Base-by-base conservation (phyloP, 441 rosid genomes). In the Syzygium malaccense region DNA sequence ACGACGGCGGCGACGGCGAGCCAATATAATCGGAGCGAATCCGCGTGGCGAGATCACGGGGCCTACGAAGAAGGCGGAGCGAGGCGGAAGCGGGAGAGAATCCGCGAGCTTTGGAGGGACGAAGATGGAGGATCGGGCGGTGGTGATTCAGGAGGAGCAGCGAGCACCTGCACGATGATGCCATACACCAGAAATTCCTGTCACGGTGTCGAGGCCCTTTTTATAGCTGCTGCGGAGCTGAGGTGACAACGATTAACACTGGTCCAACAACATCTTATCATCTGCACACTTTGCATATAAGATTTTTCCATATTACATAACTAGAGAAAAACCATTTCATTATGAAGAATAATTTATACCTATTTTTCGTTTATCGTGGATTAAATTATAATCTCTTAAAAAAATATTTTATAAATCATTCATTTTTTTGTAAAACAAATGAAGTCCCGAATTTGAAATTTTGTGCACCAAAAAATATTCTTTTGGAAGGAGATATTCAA, bases 1-100 rank as follows among this genome's bases (percentile, higher is more conserved):
- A 94, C 54, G 90, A 79, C n/a, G 94, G 90, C 88, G 89, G 41
- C 18, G 78, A 45, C 18, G 83, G 83, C 30, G 64, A 58, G 41
- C n/a, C 51, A 18, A n/a, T 41, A 75, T 25, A 75, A 75, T 25
- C 53, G n/a, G n/a, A 75, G 83, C 83, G 83, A 23, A 75, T 41
- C 51, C n/a, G n/a, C n/a, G 53, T 1, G 1, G 18, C 10, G 83
- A 75, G 53, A 41, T 23, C 53, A 8, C n/a, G 6, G 53, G 83
- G 83, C 18, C 6, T 23, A 53, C 48, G 51, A 75, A 75, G 53
- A 26, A 75, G 83, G 83, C 41, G 83, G 83, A 75, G 10, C 6
- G 83, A 48, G 53, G 25, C 83, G 14, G 83, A 23, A 45, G 51
- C n/a, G n/a, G 83, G 53, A 45, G 53, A 75, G 83, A 75, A 41